Base-by-base conservation (phyloP, 257 asterid species). In the Solanum appendiculatum region DNA sequence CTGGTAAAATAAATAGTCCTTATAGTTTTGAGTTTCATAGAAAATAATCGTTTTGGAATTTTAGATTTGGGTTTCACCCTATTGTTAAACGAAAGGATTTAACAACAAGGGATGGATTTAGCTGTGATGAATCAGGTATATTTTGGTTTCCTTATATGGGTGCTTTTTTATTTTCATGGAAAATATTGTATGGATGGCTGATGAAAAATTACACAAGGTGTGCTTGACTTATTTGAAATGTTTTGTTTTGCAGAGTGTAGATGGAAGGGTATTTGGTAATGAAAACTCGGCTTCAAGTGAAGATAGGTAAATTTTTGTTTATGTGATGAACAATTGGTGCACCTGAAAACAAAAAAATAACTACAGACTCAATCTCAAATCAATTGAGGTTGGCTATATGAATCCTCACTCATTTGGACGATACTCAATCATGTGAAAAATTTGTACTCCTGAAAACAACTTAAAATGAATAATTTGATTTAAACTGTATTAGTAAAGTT, bases 111-210 rank as follows among this genome's bases (percentile, higher is more conserved):
- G 70, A 96, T 96, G 99, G 96, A 93, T 89, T 93, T 95, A 88
- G 95, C 94, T 51, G 93, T 98, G 2, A 96, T 90, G 92, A 95
- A 95, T 89, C 99, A 96, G 99, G 99, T 96, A n/a, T n/a, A n/a
- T n/a, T n/a, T n/a, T n/a, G n/a, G n/a, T n/a, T n/a, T n/a, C n/a
- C n/a, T n/a, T n/a, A n/a, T n/a, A n/a, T n/a, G n/a, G n/a, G n/a
- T n/a, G 9, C 48, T 69, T 72, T 69, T 15, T 66, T 84, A 29
- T 82, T 72, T 86, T 66, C 83, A 33, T 63, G 3, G 66, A 14
- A 66, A 83, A 80, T 82, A 40, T 42, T 31, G 37, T 44, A 20
- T 86, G 64, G 64, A 21, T 74, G 85, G 39, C 6, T 42, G 80
- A 72, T 39, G 54, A 27, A 15, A 14, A 40, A 37, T 84, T 85